A percentile compares a stretch with the other conserved stretches of the same genome.
Evolutionary conservation across 495 filamentous ascomycete species (phyloP).

Genomic region (Xylaria grammica): DNA sequence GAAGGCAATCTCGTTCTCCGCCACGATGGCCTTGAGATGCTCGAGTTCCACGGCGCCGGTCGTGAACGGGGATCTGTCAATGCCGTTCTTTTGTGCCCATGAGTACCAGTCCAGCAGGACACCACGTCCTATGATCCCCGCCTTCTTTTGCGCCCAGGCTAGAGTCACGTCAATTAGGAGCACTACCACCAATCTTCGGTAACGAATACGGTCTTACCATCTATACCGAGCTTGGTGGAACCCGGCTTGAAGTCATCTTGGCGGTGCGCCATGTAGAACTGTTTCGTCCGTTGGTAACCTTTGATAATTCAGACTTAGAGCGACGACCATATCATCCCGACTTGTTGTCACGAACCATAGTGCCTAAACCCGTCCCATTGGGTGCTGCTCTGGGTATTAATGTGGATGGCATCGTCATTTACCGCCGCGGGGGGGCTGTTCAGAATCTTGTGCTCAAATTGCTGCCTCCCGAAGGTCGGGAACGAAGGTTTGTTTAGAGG

Average conservation of each 20-base stretch:
- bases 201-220: slow-evolving; percentile 23
- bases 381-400: slow-evolving; percentile 60
- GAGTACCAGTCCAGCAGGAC: slow-evolving; percentile 61
- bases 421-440: slow-evolving; percentile 49
- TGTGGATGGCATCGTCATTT: slow-evolving; percentile 59
- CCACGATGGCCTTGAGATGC: slow-evolving; percentile 46
- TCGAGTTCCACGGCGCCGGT: slow-evolving; percentile 47
- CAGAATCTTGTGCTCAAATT: slow-evolving; percentile 34
- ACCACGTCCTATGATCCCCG: slow-evolving; percentile 58
- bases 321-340: too few relatives aligned
- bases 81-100: slow-evolving; percentile 33
- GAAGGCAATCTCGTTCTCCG: slow-evolving; percentile 42
- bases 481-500: slow-evolving; percentile 40
- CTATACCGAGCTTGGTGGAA: slow-evolving; percentile 35
- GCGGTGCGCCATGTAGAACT: slow-evolving; percentile 61
- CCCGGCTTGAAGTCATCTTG: slow-evolving; percentile 35
- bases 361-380: slow-evolving; percentile 66
- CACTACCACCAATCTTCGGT: neutral
- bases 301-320: too few relatives aligned
- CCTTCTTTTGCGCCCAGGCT: slow-evolving; percentile 23
- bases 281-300: slow-evolving; percentile 43
- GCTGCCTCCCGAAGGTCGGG: slow-evolving; percentile 39
- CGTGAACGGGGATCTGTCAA: slow-evolving; percentile 44
- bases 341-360: slow-evolving; percentile 41
- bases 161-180: neutral